Evolutionary conservation across 2,329 filamentous ascomycete genomes (phyloP).

Genomic region (Hypoxylon sp.): DNA sequence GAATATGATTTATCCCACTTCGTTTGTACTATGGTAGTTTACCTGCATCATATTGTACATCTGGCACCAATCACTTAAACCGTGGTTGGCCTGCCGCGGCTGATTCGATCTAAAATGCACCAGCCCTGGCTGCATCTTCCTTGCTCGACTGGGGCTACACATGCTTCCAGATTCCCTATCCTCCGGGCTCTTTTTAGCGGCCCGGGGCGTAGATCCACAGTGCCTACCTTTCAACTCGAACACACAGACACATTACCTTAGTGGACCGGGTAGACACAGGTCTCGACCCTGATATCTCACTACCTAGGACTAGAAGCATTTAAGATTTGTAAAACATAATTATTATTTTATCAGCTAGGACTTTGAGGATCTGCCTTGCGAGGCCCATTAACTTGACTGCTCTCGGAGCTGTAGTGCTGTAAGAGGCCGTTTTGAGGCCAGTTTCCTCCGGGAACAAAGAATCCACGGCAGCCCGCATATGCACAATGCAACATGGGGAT

Average conservation of each 20-base stretch:
- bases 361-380: too few species aligned
- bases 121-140: conserved; percentile 2
- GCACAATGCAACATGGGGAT: conserved; percentile 31
- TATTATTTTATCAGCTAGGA: too few species aligned
- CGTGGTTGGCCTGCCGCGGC: conserved; percentile 10
- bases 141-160: conserved; percentile 22
- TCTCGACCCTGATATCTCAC: too few species aligned
- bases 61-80: conserved; percentile 33
- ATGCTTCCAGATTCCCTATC: conserved; percentile 23
- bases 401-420: too few species aligned
- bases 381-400: too few species aligned
- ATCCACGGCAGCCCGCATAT: conserved; percentile 32
- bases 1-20: conserved; percentile 1
- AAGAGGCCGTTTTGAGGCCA: too few species aligned
- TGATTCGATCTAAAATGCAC: conserved; percentile 28
- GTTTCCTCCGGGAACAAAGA: too few species aligned
- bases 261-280: too few species aligned
- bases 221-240: too few species aligned
- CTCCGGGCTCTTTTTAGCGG: conserved; percentile 19
- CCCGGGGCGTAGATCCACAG: conserved; percentile 9
- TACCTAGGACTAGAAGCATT: too few species aligned
- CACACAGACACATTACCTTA: too few species aligned
- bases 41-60: conserved; percentile 29
- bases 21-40: conserved; percentile 5
- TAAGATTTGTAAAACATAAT: too few species aligned